A percentile compares a stretch with the other conserved stretches of the same genome.
These are phyloP conservation scores for Nevesoporus exiguus DNA, from an alignment of 768 basidiomycete genomes.

Conservation along the genomic window DNA sequence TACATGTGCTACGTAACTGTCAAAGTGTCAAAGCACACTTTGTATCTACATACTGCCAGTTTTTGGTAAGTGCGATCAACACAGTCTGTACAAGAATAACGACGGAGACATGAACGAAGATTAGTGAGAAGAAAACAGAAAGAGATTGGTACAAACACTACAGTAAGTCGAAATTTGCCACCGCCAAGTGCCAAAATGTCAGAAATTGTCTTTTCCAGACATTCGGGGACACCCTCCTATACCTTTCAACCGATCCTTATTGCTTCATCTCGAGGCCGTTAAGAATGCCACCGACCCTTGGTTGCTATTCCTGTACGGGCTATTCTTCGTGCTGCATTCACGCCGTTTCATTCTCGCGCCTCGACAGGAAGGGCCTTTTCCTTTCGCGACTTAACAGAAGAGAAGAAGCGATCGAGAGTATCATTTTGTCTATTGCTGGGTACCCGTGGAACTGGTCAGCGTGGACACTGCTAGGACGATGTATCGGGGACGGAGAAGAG, in stretches of 20 bases:
- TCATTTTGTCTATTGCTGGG: conserved; percentile 67
- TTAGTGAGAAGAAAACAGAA: conserved; percentile 77
- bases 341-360: neutral
- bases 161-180: conserved; percentile 43
- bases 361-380: conserved; percentile 73
- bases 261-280: conserved; percentile 58
- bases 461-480: conserved; percentile 81
- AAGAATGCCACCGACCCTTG: conserved; percentile 68
- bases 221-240: conserved; percentile 65
- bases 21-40: conserved; percentile 73
- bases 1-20: conserved; percentile 60
- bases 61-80: conserved; percentile 59
- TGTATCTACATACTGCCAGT: conserved; percentile 74
- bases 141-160: conserved; percentile 84
- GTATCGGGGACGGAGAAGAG: conserved; percentile 83
- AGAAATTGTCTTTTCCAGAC: conserved; percentile 37
- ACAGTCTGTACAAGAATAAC: conserved; percentile 4
- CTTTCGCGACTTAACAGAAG: conserved; percentile 75
- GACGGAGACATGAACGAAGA: conserved; percentile 40
- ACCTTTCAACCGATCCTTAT: conserved; percentile 59
- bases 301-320: conserved; percentile 69
- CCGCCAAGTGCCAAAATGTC: neutral
- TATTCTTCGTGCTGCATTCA: neutral
- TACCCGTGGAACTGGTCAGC: conserved; percentile 94
- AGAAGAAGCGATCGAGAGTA: conserved; percentile 82